Evolutionary conservation across 495 filamentous ascomycete genomes (phyloP).

Genomic region (Aspergillus bertholletiae): DNA sequence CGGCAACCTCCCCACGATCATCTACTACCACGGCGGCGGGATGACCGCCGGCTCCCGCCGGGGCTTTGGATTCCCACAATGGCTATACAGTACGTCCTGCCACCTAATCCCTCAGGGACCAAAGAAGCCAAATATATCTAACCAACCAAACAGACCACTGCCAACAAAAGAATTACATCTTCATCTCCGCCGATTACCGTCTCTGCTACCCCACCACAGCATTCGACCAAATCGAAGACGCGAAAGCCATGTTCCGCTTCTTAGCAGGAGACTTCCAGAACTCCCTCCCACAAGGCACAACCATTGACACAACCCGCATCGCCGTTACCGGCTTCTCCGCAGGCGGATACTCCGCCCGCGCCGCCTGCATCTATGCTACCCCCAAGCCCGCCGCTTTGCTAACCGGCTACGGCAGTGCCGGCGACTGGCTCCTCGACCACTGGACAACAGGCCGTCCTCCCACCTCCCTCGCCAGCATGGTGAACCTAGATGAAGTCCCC

Average conservation of each 20-base stretch:
- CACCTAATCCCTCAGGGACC: no score
- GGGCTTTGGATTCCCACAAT: slow-evolving; percentile 6
- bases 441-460: slow-evolving; percentile 16
- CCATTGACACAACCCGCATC: slow-evolving; percentile 22
- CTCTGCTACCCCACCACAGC: slow-evolving; percentile 24
- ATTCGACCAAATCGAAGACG: slow-evolving; percentile 26
- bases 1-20: slow-evolving; percentile 24
- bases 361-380: slow-evolving; percentile 30
- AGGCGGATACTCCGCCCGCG: slow-evolving; percentile 31
- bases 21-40: slow-evolving; percentile 37
- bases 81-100: slow-evolving; percentile 18
- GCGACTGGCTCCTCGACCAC: slow-evolving; percentile 27
- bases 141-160: slow-evolving; percentile 14
- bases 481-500: slow-evolving; percentile 11
- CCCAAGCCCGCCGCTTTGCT: slow-evolving; percentile 30
- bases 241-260: slow-evolving; percentile 20
- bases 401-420: slow-evolving; percentile 28
- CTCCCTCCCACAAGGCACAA: slow-evolving; percentile 10
- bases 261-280: slow-evolving; percentile 13
- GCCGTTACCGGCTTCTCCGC: slow-evolving; percentile 36
- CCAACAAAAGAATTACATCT: slow-evolving; percentile 21
- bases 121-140: not conserved
- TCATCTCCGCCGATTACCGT: slow-evolving; percentile 31
- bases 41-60: slow-evolving; percentile 32
- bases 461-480: slow-evolving; percentile 12